phyloP scores from a whole-genome alignment of 2,329 filamentous ascomycete species.

The Ascochyta clinopodiicola region DNA sequence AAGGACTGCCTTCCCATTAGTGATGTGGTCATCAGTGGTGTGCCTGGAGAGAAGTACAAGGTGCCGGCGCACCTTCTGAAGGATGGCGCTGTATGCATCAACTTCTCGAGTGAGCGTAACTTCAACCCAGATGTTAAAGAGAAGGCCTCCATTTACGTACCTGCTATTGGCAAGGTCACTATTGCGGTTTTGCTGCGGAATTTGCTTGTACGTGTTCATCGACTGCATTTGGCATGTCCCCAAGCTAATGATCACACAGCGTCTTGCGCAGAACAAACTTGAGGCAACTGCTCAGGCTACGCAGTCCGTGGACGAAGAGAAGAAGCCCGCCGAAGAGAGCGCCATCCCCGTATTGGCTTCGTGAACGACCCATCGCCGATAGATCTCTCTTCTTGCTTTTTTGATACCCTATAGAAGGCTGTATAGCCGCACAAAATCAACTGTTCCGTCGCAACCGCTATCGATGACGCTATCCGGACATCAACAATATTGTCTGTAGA shows the following conservation, averaged over 20 bases:
- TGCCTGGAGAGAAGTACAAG: slow-evolving; percentile 88
- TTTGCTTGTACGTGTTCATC: slow-evolving; percentile 70
- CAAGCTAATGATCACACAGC: slow-evolving; percentile 37
- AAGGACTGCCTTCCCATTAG: slow-evolving; percentile 84
- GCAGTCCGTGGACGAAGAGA: slow-evolving; percentile 14
- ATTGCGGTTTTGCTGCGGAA: slow-evolving; percentile 92
- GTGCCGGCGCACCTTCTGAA: slow-evolving; percentile 82
- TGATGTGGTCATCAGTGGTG: slow-evolving; percentile 93
- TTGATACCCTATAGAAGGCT: slow-evolving; percentile 41
- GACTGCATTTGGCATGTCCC: background rate
- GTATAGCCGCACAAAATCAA: slow-evolving; percentile 20
- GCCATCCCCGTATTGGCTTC: slow-evolving; percentile 11
- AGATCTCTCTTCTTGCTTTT: background rate
- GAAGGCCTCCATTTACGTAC: slow-evolving; percentile 95
- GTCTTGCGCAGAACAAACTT: slow-evolving; percentile 54
- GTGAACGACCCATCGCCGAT: background rate
- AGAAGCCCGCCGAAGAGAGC: slow-evolving; percentile 29
- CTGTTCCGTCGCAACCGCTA: background rate
- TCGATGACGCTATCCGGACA: background rate
- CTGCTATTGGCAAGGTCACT: slow-evolving; percentile 96
- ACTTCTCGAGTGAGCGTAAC: slow-evolving; percentile 96
- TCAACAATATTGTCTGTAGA: background rate
- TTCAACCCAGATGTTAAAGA: slow-evolving; percentile 91
- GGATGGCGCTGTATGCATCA: slow-evolving; percentile 96
- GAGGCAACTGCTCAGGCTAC: slow-evolving; percentile 31